Evolutionary conservation across 1,139 yeast species (phyloP), one percentile per base, ranked within the genome.

Genomic region (Diutina catenulata): DNA sequence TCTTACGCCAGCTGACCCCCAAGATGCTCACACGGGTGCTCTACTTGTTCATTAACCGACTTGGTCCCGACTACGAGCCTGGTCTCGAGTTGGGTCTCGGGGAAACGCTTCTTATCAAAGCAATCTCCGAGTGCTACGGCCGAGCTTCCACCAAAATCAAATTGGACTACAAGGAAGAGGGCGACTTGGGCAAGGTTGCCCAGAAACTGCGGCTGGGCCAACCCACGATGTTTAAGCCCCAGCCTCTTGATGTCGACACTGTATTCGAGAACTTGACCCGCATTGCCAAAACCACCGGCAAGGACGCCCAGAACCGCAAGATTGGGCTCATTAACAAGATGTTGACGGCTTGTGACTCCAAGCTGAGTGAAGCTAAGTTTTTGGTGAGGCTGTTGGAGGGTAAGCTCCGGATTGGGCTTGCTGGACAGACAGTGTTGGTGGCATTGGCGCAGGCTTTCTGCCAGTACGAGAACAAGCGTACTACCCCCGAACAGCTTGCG

Each of bases 31-130:
- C 83, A 4, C 74, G 73, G 42, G 76, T 84, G 1, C 82, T 88
- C 1, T 91, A 88, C 49, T 66, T 91, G 14, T 83, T 82, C 56
- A 87, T 88, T 51, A 88, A 88, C 53, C 64, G 93, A 40, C 64
- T 91, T 13, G 96, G 97, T 0, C 98, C 98, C 0, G 98, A 91
- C 53, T 91, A 91, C 53, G 95, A 86, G 50, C 71, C 71, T 0
- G 95, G 93, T 29, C 63, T 88, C 43, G 98, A 91, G 51, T 62
- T 91, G 27, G 97, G 98, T 0, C 68, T 91, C 3, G 99, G 98
- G 11, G 98, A 91, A 55, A 77, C 93, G 0, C 56, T 91, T 14
- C 63, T 91, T 29, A 76, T 87, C 51, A 91, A 88, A 52, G 93
- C 98, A 0, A 76, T 91, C 33, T 76, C 88, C 35, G 95, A 84